These are phyloP conservation scores for Marchantia polymorpha DNA, from an alignment of 225 moss, liverwort and hornwort genomes.

Conservation along the genomic window DNA sequence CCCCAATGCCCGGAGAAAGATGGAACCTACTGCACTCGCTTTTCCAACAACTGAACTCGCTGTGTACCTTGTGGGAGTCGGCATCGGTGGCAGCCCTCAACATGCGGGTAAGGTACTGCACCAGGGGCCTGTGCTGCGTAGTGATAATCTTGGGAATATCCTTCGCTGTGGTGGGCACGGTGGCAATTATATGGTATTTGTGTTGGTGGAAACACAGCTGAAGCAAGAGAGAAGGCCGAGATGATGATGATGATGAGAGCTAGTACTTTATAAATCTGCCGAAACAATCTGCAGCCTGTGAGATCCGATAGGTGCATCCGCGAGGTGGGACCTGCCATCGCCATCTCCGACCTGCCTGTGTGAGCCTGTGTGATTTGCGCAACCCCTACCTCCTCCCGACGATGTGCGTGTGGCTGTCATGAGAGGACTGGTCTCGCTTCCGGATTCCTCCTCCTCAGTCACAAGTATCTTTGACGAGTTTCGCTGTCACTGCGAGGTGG, in stretches of 20 bases:
- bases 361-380: background rate
- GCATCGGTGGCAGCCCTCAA: constrained; percentile 17
- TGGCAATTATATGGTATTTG: constrained; percentile 33
- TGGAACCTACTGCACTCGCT: constrained; percentile 31
- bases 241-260: background rate
- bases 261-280: background rate
- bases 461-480: constrained; percentile 1
- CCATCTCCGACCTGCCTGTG: background rate
- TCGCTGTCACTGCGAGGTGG: constrained; percentile 2
- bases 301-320: background rate
- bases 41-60: constrained; percentile 30
- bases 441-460: background rate
- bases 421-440: background rate
- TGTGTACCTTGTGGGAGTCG: constrained; percentile 36
- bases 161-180: constrained; percentile 26
- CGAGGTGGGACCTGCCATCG: background rate
- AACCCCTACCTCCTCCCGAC: constrained; percentile 2
- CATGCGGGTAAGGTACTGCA: constrained; percentile 31
- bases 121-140: constrained; percentile 28
- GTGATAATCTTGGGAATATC: constrained; percentile 21
- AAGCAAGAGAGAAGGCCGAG: background rate
- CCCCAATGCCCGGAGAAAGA: constrained; percentile 40
- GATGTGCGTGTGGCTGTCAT: background rate
- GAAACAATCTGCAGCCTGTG: background rate
- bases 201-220: constrained; percentile 30